Percentiles rank a stretch among this genome's conserved stretches.
These are phyloP conservation scores for Niebla homalea DNA, from an alignment of 495 filamentous ascomycete species.

Conservation along the genomic window DNA sequence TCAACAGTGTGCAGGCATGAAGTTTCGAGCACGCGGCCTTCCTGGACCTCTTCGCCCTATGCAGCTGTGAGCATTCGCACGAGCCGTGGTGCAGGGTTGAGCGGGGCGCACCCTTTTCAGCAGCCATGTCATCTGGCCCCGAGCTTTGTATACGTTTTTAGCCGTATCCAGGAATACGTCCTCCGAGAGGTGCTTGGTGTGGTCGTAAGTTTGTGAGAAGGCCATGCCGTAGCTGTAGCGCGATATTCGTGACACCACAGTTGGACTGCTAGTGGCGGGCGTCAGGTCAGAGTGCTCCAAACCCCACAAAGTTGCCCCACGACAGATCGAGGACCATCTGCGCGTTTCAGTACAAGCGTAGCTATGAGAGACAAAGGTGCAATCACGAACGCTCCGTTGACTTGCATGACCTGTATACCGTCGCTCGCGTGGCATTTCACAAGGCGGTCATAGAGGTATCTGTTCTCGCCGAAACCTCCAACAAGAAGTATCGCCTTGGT, in stretches of 20 bases:
- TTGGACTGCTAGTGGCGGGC: background rate
- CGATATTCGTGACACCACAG: conserved; percentile 8
- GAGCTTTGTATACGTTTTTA: background rate
- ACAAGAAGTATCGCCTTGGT: conserved; percentile 51
- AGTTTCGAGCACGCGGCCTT: conserved; percentile 2
- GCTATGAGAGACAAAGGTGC: too few species aligned
- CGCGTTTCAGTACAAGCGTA: background rate
- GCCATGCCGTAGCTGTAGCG: conserved; percentile 12
- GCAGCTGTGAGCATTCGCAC: background rate
- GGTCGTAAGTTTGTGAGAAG: conserved; percentile 1
- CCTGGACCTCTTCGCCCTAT: conserved; percentile 8
- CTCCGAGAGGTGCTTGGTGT: background rate
- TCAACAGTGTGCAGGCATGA: background rate
- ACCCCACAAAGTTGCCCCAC: conserved; percentile 13
- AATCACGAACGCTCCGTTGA: conserved; percentile 21
- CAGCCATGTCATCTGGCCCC: conserved; percentile 6
- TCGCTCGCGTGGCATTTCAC: conserved; percentile 22
- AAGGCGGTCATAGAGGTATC: conserved; percentile 48
- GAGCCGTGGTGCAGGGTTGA: background rate
- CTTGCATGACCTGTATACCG: conserved; percentile 43
- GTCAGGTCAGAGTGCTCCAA: conserved; percentile 7
- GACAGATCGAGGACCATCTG: conserved; percentile 13
- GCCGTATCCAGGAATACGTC: background rate
- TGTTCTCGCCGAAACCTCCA: conserved; percentile 56
- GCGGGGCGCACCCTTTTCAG: conserved; percentile 7